Base-by-base conservation (phyloP, 2,329 filamentous ascomycete species). In the Aspergillus sp. region DNA sequence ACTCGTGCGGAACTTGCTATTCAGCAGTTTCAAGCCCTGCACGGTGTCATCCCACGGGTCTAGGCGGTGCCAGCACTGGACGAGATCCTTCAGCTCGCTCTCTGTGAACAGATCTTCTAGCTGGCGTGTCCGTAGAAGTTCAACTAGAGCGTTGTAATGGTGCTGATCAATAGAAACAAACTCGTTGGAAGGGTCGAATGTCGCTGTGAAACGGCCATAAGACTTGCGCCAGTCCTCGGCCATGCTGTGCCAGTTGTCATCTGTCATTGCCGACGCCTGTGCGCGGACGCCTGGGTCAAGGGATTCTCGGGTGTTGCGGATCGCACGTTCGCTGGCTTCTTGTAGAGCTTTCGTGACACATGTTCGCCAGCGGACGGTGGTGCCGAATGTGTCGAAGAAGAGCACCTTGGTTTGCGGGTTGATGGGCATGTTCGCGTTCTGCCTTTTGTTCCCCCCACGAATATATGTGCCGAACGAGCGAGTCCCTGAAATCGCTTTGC, bases 91-190 rank as follows among this genome's bases (percentile, higher is more conserved):
- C 56, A 89, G 76, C 70, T 92, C 86, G 8, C 81, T 78, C 41
- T 87, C 80, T 13, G 78, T 77, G 74, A 85, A 92, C 1, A 91
- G 74, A 0, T 78, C 85, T 0, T 75, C 69, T 5, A 92, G 78
- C 1, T 76, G 71, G 77, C 85, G 85, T 17, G 78, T 67, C 1
- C 71, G 60, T 1, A 95, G 78, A 1, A 93, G 77, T 26, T 79
- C 72, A 24, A 78, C 69, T 1, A 95, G 80, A 47, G 86, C 83
- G 24, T 85, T 81, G 56, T 82, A 78, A 70, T 92, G 86, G 72
- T 92, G 89, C 55, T 88, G 77, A 69, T 93, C 90, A 43, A 93
- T 81, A 48, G 88, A 85, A 68, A 87, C 85, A 82, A 88, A 93
- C 4, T 72, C 69, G 57, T 66, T 39, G 2, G 69, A 66, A 3